Evolutionary conservation across 768 basidiomycete species (phyloP).

Genomic region (Leccinum boreale): DNA sequence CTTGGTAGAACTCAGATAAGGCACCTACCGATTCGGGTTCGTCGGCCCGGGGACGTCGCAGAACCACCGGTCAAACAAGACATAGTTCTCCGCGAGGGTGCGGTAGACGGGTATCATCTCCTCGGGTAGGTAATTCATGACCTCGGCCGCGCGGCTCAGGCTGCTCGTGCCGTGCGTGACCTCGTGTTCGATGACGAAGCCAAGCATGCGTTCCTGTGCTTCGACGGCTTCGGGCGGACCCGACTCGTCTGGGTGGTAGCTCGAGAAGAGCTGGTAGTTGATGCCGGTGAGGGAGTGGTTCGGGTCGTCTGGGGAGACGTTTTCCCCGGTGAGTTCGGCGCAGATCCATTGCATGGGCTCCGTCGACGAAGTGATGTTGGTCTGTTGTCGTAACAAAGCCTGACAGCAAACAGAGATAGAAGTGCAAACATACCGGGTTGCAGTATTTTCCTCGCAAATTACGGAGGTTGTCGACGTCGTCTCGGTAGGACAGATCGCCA

Average conservation of each 20-base stretch:
- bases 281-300: constrained; percentile 24
- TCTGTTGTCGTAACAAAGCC: constrained; percentile 2
- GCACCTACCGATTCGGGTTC: constrained; percentile 22
- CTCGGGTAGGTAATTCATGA: constrained; percentile 20
- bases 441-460: constrained; percentile 18
- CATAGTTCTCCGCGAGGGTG: constrained; percentile 23
- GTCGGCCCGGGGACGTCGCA: constrained; percentile 27
- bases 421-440: constrained; percentile 16
- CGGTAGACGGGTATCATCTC: constrained; percentile 23
- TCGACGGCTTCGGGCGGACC: not conserved
- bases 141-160: constrained; percentile 16
- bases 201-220: constrained; percentile 16
- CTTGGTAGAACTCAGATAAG: not conserved
- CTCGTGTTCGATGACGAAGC: constrained; percentile 22
- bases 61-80: constrained; percentile 24
- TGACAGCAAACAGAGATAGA: not conserved
- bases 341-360: constrained; percentile 13
- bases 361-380: constrained; percentile 7
- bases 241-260: constrained; percentile 21
- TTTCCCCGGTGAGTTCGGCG: constrained; percentile 13
- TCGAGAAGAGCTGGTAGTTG: constrained; percentile 22
- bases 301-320: constrained; percentile 25
- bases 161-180: constrained; percentile 10
- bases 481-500: constrained; percentile 25
- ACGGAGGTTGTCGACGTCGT: constrained; percentile 24